Evolutionary conservation across 495 filamentous ascomycete genomes (phyloP).

Genomic region (Cladorrhinum samala): DNA sequence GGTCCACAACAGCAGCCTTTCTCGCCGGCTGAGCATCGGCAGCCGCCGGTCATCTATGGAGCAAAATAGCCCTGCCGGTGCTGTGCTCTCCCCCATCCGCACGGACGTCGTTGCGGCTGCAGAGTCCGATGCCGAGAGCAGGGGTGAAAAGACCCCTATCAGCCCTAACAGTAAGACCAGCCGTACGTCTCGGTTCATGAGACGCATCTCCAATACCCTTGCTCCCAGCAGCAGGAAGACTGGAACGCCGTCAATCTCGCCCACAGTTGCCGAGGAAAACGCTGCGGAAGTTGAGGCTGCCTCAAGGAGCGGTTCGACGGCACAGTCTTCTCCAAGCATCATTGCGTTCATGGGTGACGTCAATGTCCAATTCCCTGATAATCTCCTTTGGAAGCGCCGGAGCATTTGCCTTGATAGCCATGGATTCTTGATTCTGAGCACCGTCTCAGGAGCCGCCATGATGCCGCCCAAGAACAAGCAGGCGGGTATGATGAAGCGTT

Average conservation of each 20-base stretch:
- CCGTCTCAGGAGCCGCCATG: slow-evolving; percentile 38
- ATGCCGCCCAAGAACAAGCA: slow-evolving; percentile 43
- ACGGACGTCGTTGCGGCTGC: slow-evolving; percentile 23
- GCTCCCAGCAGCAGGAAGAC: slow-evolving; percentile 51
- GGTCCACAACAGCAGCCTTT: slow-evolving; percentile 27
- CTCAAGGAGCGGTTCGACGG: slow-evolving; percentile 20
- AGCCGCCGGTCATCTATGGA: slow-evolving; percentile 41
- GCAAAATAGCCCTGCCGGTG: slow-evolving; percentile 14
- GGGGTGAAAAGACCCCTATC: slow-evolving; percentile 15
- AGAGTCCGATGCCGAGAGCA: slow-evolving; percentile 27
- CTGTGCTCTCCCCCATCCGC: slow-evolving; percentile 25
- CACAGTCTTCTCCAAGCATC: slow-evolving; percentile 37
- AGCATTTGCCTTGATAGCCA: slow-evolving; percentile 70
- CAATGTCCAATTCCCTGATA: slow-evolving; percentile 91
- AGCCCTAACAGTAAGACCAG: slow-evolving; percentile 41
- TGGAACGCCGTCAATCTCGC: slow-evolving; percentile 47
- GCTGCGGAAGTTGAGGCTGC: slow-evolving; percentile 39
- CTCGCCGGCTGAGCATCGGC: slow-evolving; percentile 38
- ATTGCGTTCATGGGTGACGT: slow-evolving; percentile 72
- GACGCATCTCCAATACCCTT: slow-evolving; percentile 68
- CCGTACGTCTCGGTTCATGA: slow-evolving; percentile 70
- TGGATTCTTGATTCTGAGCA: slow-evolving; percentile 68
- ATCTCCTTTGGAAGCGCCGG: slow-evolving; percentile 84
- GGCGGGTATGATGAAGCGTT: slow-evolving; percentile 54
- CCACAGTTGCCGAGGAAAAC: slow-evolving; percentile 60